These are phyloP conservation scores for Microdochium paspali DNA, from an alignment of 2,329 filamentous ascomycete genomes.

Conservation along the genomic window DNA sequence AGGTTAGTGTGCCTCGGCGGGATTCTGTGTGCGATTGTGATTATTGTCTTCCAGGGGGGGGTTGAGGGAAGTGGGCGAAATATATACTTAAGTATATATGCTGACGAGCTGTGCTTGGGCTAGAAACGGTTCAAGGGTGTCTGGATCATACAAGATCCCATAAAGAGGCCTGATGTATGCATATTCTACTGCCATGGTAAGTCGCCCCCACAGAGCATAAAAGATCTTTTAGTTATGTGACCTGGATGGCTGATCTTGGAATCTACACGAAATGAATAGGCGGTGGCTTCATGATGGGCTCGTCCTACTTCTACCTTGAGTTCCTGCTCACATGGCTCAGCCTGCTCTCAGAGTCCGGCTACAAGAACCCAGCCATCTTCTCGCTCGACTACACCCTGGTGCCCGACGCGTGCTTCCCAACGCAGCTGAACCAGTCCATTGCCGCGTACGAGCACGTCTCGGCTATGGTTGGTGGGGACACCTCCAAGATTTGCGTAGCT, in stretches of 20 bases:
- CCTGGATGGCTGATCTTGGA: neutral
- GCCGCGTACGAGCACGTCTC: slow-evolving; percentile 64
- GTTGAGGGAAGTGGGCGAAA: no score
- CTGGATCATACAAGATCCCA: slow-evolving; percentile 57
- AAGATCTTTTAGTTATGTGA: neutral
- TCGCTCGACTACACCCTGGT: slow-evolving; percentile 74
- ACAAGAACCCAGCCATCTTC: slow-evolving; percentile 68
- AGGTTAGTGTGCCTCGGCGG: neutral
- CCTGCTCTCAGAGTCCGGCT: slow-evolving; percentile 55
- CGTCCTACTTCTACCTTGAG: slow-evolving; percentile 75
- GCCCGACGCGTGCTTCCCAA: slow-evolving; percentile 63
- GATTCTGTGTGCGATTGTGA: no score
- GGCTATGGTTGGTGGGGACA: slow-evolving; percentile 38
- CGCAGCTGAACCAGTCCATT: slow-evolving; percentile 60
- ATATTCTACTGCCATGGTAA: slow-evolving; percentile 73
- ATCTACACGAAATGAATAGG: slow-evolving; percentile 29
- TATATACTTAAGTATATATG: neutral
- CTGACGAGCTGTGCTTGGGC: slow-evolving; percentile 5
- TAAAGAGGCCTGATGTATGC: slow-evolving; percentile 60
- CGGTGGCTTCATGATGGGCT: slow-evolving; percentile 78
- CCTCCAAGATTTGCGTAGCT: slow-evolving; percentile 57
- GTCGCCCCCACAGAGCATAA: slow-evolving; percentile 8
- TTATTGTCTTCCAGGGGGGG: no score
- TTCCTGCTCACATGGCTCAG: slow-evolving; percentile 67
- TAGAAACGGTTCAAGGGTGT: slow-evolving; percentile 50